Evolutionary conservation across 192 early-diverging fungal genomes (phyloP).

Genomic region (Podila clonocystis): DNA sequence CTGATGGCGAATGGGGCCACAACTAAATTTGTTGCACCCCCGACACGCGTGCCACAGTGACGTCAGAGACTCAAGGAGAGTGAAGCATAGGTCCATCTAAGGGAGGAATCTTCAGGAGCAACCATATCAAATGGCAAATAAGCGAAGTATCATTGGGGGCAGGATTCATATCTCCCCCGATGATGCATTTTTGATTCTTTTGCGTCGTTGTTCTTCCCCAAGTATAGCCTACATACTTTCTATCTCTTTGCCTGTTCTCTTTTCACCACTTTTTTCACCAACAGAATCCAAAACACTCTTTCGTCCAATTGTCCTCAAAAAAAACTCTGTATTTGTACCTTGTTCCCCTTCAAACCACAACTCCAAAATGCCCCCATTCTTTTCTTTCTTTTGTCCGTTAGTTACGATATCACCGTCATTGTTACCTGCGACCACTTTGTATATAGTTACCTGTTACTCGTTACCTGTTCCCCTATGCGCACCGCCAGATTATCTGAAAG

Average conservation of each 20-base stretch:
- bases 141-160: no score
- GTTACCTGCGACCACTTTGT: neutral
- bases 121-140: no score
- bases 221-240: no score
- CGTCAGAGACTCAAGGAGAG: no score
- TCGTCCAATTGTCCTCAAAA: constrained; percentile 4
- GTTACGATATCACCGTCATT: no score
- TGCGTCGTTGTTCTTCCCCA: no score
- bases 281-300: neutral
- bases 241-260: no score
- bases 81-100: no score
- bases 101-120: no score
- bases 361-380: neutral
- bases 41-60: neutral
- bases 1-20: constrained; percentile 38
- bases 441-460: neutral
- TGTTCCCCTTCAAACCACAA: neutral
- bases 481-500: constrained; percentile 1
- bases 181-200: constrained; percentile 18
- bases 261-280: neutral
- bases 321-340: constrained; percentile 5
- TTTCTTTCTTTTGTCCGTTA: no score
- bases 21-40: constrained; percentile 6
- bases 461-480: no score
- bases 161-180: constrained; percentile 11